Conservation (phyloP, 1,284 basidiomycete species). For the Austroboletus novae-zelandiae region DNA sequence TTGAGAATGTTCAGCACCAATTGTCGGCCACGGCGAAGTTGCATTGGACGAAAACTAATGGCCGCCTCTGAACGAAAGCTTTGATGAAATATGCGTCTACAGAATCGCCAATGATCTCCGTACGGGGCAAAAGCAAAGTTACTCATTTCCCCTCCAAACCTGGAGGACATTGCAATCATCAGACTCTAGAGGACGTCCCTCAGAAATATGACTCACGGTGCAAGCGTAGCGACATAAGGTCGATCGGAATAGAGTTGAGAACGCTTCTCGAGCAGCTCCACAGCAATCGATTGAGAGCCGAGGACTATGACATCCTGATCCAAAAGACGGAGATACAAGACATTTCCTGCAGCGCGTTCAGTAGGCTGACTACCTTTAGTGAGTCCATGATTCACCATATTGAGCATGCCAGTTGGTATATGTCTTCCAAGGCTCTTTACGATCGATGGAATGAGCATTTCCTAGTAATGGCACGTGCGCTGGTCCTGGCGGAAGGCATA, state of each 20-base stretch:
- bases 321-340: constrained; percentile 10
- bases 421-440: constrained; percentile 12
- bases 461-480: constrained; percentile 9
- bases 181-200: background rate
- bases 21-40: constrained; percentile 12
- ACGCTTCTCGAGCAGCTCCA: constrained; percentile 14
- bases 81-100: constrained; percentile 13
- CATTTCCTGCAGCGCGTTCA: constrained; percentile 3
- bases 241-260: constrained; percentile 13
- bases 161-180: background rate
- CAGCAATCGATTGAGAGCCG: constrained; percentile 4
- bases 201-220: constrained; percentile 5
- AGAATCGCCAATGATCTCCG: constrained; percentile 10
- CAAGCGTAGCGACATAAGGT: constrained; percentile 9
- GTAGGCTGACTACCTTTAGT: background rate
- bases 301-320: constrained; percentile 14
- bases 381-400: constrained; percentile 8
- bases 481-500: constrained; percentile 8
- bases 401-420: constrained; percentile 12
- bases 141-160: constrained; percentile 2
- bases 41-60: constrained; percentile 7
- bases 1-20: constrained; percentile 6
- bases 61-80: constrained; percentile 4
- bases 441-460: constrained; percentile 3
- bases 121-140: constrained; percentile 8